A percentile compares a stretch with the other conserved stretches of the same genome.
Evolutionary conservation across 495 filamentous ascomycete genomes (phyloP).

Genomic region (Sporormia fimetaria): DNA sequence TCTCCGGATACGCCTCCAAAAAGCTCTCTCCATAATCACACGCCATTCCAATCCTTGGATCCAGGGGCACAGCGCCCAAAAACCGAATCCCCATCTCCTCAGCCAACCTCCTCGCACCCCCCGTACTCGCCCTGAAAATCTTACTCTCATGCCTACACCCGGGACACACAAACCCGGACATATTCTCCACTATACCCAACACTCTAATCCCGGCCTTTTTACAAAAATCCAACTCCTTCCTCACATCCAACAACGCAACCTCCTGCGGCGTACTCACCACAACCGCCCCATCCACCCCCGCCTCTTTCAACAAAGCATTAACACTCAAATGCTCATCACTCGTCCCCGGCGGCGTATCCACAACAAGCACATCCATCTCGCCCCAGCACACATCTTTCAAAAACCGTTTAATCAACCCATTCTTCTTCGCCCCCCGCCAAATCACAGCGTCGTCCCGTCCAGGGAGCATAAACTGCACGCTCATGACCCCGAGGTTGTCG

Average conservation of each 20-base stretch:
- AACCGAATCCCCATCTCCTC: conserved; percentile 79
- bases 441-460: conserved; percentile 88
- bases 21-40: conserved; percentile 97
- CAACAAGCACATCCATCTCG: conserved; percentile 79
- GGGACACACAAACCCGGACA: conserved; percentile 91
- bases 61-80: conserved; percentile 81
- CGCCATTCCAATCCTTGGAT: conserved; percentile 88
- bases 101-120: conserved; percentile 68
- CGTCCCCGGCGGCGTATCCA: conserved; percentile 92
- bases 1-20: conserved; percentile 85
- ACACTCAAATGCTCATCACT: conserved; percentile 91
- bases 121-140: conserved; percentile 87
- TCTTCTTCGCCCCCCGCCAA: conserved; percentile 97
- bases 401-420: conserved; percentile 94
- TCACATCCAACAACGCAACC: conserved; percentile 80
- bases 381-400: conserved; percentile 97
- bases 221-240: conserved; percentile 96
- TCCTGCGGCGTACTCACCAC: conserved; percentile 93
- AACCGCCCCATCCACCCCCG: conserved; percentile 83
- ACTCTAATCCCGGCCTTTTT: conserved; percentile 83
- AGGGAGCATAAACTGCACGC: conserved; percentile 93
- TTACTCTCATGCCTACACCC: conserved; percentile 69
- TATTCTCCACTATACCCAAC: conserved; percentile 90
- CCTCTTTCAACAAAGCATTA: conserved; percentile 75
- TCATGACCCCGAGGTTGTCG: conserved; percentile 90